Evolutionary conservation across 306 rosid genomes (phyloP), one percentile per base, ranked within the genome.

Genomic region (Mimosa bimucronata): DNA sequence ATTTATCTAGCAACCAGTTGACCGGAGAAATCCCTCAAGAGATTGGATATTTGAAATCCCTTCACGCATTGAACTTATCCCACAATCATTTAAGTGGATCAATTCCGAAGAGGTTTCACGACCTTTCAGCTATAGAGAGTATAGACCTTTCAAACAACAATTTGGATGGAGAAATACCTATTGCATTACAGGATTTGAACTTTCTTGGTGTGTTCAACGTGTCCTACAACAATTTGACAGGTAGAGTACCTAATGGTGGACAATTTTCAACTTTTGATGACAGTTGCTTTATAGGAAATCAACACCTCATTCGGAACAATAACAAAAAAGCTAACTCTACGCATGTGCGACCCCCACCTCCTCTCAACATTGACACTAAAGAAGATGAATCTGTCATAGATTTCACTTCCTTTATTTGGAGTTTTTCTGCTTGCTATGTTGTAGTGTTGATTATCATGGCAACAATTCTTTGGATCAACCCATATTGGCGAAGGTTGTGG

Each of bases 391-490:
- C 48, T 9, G n/a, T 2, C 3, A 53, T 73, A 30, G 77, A 73
- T 37, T 30, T 73, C 5, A 73, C 12, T 6, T 5, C 48, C 1
- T 53, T 73, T 16, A 18, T 18, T 19, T 53, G 77, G 77, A 73
- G 77, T 34, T 73, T 73, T 31, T 38, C 11, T 3, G 77, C 23
- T 10, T 34, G 66, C 12, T 73, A 31, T 73, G 46, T 52, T 18
- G 8, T 9, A 0, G n/a, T 53, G n/a, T 16, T 73, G 3, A 0
- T 53, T 25, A 12, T 31, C 1, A 6, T 52, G 7, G 46, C 21
- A 15, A 52, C 30, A n/a, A 13, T 73, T 37, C 66, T 73, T 6
- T 52, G 77, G 48, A 73, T 73, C 77, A 73, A 73, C n/a, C 77
- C 66, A 34, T 2, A 12, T 21, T 73, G 66, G 77, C 48, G 37